A percentile compares a stretch with the other conserved stretches of the same genome.
phyloP scores from a whole-genome alignment of 352 stramenopile species.

The Phytophthora pistaciae region DNA sequence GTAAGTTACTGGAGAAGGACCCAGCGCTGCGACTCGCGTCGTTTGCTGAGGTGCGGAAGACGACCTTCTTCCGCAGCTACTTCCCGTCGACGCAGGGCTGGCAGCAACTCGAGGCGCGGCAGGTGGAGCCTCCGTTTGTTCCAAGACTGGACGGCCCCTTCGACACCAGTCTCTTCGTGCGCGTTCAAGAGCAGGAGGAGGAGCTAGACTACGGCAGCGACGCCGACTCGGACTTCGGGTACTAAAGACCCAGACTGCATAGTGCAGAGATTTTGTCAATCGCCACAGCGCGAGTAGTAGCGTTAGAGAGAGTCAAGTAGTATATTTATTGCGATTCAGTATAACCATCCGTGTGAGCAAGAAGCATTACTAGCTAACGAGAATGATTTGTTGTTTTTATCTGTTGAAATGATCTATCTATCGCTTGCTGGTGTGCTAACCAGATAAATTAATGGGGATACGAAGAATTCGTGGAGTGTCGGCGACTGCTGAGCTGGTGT shows the following conservation, averaged over 20 bases:
- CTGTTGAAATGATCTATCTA: slow-evolving; percentile 26
- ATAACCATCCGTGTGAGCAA: slow-evolving; percentile 5
- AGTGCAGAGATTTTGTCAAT: slow-evolving; percentile 24
- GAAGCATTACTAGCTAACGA: neutral
- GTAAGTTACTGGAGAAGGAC: slow-evolving; percentile 58
- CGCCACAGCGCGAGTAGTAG: slow-evolving; percentile 30
- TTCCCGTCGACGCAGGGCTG: slow-evolving; percentile 53
- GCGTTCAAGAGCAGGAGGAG: slow-evolving; percentile 50
- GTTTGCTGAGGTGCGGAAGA: slow-evolving; percentile 52
- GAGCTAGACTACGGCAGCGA: slow-evolving; percentile 51
- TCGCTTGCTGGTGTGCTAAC: slow-evolving; percentile 15
- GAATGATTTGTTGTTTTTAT: slow-evolving; percentile 9
- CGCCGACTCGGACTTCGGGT: slow-evolving; percentile 52
- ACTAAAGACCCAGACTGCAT: slow-evolving; percentile 42
- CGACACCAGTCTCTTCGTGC: slow-evolving; percentile 74
- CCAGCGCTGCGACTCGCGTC: slow-evolving; percentile 46
- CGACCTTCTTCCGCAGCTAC: slow-evolving; percentile 59
- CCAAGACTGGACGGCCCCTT: slow-evolving; percentile 64
- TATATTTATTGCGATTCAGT: slow-evolving; percentile 37
- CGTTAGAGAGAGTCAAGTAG: slow-evolving; percentile 32
- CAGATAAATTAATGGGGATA: slow-evolving; percentile 38
- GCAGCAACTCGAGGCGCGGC: slow-evolving; percentile 51
- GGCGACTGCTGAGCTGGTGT: slow-evolving; percentile 6
- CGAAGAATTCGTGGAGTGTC: slow-evolving; percentile 14
- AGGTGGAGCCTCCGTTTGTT: slow-evolving; percentile 62